Evolutionary conservation across 768 basidiomycete species (phyloP), one percentile per base, ranked within the genome.

Genomic region (Naganishia kalamii): DNA sequence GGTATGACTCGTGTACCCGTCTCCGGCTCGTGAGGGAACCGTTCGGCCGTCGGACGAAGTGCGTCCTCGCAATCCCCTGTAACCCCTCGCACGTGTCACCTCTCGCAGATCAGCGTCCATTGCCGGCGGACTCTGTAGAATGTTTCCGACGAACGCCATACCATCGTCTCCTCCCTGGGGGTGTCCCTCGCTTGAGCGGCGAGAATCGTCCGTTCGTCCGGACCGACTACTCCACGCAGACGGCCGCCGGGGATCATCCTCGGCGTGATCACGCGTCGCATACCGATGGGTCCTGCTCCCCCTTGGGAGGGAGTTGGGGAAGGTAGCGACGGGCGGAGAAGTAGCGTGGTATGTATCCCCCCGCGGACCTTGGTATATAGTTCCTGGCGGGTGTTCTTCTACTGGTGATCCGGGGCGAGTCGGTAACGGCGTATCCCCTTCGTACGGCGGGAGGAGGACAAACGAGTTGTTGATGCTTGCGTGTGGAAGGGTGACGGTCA

Each of bases 381-480:
- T 57, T 8, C 54, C 54, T 6, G 29, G 11, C 33, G 29, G 1
- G 19, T 32, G 4, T 6, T 57, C 54, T 25, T 57, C 54, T 19
- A 57, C 54, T 4, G 68, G 68, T 7, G 68, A 61, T 21, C 29
- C 32, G 3, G 68, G 50, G 1, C 68, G 47, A 27, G 68, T 69
- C 8, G 65, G 63, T 21, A 69, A 29, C 6, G 60, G 59, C 13
- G 64, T 59, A 17, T 65, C 43, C 7, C 60, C 64, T 2, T 23
- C 17, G 35, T 65, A 57, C 27, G 64, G 52, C n/a, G 76, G 76
- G 4, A 75, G 69, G 21, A 77, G 49, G 30, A 73, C 54, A 29
- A 77, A 66, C 27, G 74, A 71, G 46, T 77, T 77, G 63, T 77
- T 77, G 71, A 77, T 77, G 11, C 72, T 70, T 15, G 68, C 32